A percentile compares a stretch with the other conserved stretches of the same genome.
Conservation (phyloP, 2,329 filamentous ascomycete genomes). For the Daldinia sp. region DNA sequence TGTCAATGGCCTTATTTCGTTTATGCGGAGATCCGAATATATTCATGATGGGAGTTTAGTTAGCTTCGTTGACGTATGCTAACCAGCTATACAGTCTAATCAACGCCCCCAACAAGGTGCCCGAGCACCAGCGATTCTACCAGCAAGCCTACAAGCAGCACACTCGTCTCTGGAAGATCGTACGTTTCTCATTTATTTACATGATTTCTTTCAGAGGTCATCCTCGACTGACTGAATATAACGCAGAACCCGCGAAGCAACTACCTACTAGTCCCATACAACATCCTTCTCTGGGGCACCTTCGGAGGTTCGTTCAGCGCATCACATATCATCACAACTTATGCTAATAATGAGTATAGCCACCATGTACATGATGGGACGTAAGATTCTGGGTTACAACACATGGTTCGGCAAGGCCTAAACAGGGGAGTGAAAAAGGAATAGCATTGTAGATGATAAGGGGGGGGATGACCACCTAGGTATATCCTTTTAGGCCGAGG, state of each 20-base stretch:
- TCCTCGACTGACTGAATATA: constrained; percentile 46
- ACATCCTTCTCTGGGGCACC: constrained; percentile 71
- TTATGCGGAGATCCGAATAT: constrained; percentile 11
- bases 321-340: constrained; percentile 34
- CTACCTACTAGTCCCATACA: constrained; percentile 76
- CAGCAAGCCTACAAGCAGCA: constrained; percentile 77
- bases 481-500: constrained; percentile 40
- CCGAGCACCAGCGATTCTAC: constrained; percentile 79
- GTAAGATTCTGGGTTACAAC: constrained; percentile 82
- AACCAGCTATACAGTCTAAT: constrained; percentile 62
- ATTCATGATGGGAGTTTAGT: constrained; percentile 11
- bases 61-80: constrained; percentile 45
- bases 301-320: constrained; percentile 66
- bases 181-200: constrained; percentile 60
- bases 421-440: constrained; percentile 25
- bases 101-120: constrained; percentile 82
- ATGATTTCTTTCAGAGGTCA: neutral
- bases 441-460: constrained; percentile 29
- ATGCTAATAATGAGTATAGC: constrained; percentile 54
- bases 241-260: constrained; percentile 73
- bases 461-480: constrained; percentile 19
- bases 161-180: constrained; percentile 81
- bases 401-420: constrained; percentile 76
- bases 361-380: constrained; percentile 77
- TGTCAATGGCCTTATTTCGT: constrained; percentile 38